phyloP scores from a whole-genome alignment of 805 yeast species.

The Wickerhamomyces chaumierensis region DNA sequence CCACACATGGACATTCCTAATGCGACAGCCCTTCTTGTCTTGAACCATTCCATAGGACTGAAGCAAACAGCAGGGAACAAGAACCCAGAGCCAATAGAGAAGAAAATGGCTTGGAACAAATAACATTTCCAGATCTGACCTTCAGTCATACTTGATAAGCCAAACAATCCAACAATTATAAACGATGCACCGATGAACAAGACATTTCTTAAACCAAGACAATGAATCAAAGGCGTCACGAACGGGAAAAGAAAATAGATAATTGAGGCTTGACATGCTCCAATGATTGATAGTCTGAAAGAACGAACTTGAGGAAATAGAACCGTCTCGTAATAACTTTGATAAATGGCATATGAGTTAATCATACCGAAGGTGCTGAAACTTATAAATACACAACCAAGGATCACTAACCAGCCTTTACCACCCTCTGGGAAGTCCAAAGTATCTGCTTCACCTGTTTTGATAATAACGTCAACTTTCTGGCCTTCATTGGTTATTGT shows the following conservation, averaged over 20 bases:
- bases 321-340: slow-evolving; percentile 14
- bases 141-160: slow-evolving; percentile 7
- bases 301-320: slow-evolving; percentile 8
- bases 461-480: no score
- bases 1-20: slow-evolving; percentile 37
- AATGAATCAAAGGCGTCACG: slow-evolving; percentile 9
- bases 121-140: slow-evolving; percentile 17
- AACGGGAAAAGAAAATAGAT: slow-evolving; percentile 10
- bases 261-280: slow-evolving; percentile 16
- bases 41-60: slow-evolving; percentile 61
- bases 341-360: slow-evolving; percentile 14
- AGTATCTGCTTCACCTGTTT: slow-evolving; percentile 7
- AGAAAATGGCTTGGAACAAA: slow-evolving; percentile 15
- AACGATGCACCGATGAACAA: slow-evolving; percentile 7
- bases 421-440: slow-evolving; percentile 13
- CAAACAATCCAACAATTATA: slow-evolving; percentile 10
- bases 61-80: slow-evolving; percentile 47
- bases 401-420: slow-evolving; percentile 14
- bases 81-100: slow-evolving; percentile 25
- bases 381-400: slow-evolving; percentile 11
- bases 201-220: slow-evolving; percentile 11
- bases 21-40: slow-evolving; percentile 46
- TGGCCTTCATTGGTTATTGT: no score
- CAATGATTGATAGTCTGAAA: slow-evolving; percentile 13
- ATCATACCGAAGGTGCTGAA: slow-evolving; percentile 15